These are phyloP conservation scores for Pyricularia grisea DNA, from an alignment of 2,329 filamentous ascomycete genomes.

Conservation along the genomic window DNA sequence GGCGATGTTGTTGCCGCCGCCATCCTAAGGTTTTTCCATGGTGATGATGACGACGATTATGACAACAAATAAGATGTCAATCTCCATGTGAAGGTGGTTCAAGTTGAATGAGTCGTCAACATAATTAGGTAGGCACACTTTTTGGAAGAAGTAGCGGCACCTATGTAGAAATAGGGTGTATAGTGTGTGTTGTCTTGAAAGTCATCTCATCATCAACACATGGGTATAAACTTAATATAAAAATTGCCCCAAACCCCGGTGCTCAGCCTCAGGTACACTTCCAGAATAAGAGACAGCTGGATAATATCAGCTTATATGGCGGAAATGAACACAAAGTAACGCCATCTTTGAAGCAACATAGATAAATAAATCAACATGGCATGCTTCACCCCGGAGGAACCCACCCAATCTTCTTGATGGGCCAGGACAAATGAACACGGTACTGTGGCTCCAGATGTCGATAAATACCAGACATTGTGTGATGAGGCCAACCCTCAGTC, in stretches of 20 bases:
- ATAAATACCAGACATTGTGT: not conserved
- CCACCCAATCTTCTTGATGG: slow-evolving; percentile 4
- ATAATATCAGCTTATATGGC: not conserved
- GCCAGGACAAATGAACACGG: slow-evolving; percentile 3
- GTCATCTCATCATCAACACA: not conserved
- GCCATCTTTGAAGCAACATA: not conserved
- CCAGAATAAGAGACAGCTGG: not conserved
- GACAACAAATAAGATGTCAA: not conserved
- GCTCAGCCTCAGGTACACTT: not conserved
- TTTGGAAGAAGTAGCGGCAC: not conserved
- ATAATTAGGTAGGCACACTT: not conserved
- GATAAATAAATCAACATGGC: not conserved
- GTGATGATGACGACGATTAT: slow-evolving; percentile 31
- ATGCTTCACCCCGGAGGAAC: not conserved
- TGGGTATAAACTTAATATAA: not conserved
- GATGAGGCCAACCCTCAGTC: slow-evolving; percentile 2
- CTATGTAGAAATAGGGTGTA: not conserved
- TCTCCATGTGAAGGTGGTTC: not conserved
- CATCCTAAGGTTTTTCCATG: slow-evolving; percentile 51
- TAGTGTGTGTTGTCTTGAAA: not conserved
- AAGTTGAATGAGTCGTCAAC: not conserved
- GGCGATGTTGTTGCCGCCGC: slow-evolving; percentile 56
- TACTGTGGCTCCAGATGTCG: not conserved
- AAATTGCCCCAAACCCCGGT: not conserved
- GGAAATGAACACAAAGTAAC: not conserved